phyloP scores from a whole-genome alignment of 2,329 filamentous ascomycete species.

The Xylaria digitata region DNA sequence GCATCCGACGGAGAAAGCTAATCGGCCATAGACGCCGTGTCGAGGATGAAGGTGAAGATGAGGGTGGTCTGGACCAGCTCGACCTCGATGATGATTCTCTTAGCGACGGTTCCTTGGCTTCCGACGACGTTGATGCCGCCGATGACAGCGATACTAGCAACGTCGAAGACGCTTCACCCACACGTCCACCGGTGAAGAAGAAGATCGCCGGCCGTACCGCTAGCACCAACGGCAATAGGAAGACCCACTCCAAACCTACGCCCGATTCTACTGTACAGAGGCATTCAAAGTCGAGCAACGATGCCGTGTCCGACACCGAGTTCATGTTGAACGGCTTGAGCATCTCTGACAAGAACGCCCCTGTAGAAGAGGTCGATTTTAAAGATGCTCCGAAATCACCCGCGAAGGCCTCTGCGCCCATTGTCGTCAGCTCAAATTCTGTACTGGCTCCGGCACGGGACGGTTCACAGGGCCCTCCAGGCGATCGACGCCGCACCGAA shows the following conservation, averaged over 20 bases:
- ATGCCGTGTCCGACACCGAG: slow-evolving; percentile 64
- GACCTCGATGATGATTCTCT: slow-evolving; percentile 74
- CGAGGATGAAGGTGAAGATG: slow-evolving; percentile 78
- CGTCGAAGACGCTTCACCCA: slow-evolving; percentile 67
- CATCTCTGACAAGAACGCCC: slow-evolving; percentile 56
- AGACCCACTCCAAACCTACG: slow-evolving; percentile 45
- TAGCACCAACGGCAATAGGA: slow-evolving; percentile 52
- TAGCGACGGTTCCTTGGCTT: slow-evolving; percentile 71
- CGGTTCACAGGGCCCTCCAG: slow-evolving; percentile 65
- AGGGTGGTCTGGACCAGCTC: slow-evolving; percentile 65
- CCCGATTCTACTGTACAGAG: slow-evolving; percentile 48
- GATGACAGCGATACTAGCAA: slow-evolving; percentile 74
- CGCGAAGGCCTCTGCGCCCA: slow-evolving; percentile 59
- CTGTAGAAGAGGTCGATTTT: slow-evolving; percentile 60
- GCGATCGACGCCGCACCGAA: slow-evolving; percentile 81
- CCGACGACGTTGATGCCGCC: slow-evolving; percentile 69
- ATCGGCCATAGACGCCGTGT: slow-evolving; percentile 75
- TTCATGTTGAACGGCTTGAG: slow-evolving; percentile 68
- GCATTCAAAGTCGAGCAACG: slow-evolving; percentile 52
- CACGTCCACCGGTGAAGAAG: slow-evolving; percentile 51
- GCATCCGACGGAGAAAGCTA: slow-evolving; percentile 70
- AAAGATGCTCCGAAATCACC: slow-evolving; percentile 55
- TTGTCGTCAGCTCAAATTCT: slow-evolving; percentile 66
- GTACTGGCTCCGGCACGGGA: slow-evolving; percentile 55
- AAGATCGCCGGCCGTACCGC: slow-evolving; percentile 45